A percentile compares a stretch with the other conserved stretches of the same genome.
Evolutionary conservation across 2,329 filamentous ascomycete genomes (phyloP).

Genomic region (Fusarium musae): DNA sequence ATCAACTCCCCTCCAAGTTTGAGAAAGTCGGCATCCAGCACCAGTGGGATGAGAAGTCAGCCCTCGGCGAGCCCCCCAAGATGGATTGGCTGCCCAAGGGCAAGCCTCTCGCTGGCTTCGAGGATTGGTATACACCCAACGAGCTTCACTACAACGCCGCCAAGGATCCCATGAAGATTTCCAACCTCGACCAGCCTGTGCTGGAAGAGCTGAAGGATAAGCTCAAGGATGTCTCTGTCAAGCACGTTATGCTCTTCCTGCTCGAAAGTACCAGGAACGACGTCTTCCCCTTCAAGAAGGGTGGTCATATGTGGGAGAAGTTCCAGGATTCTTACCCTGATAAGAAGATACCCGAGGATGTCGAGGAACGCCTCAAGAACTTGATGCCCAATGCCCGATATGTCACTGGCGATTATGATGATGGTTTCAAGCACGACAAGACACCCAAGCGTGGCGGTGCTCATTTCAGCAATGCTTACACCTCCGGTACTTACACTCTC

Average conservation of each 20-base stretch:
- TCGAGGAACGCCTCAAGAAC: conserved; percentile 40
- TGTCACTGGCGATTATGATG: conserved; percentile 51
- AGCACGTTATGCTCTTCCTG: conserved; percentile 56
- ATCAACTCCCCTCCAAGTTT: conserved; percentile 39
- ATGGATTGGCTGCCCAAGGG: conserved; percentile 42
- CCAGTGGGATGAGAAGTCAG: conserved; percentile 43
- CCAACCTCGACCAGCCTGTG: conserved; percentile 51
- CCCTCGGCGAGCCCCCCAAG: conserved; percentile 38
- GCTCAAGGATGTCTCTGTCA: conserved; percentile 50
- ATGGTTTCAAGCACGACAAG: conserved; percentile 46
- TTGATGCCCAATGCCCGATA: conserved; percentile 49
- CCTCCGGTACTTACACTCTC: conserved; percentile 56
- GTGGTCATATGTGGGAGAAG: conserved; percentile 51
- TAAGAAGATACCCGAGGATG: conserved; percentile 47
- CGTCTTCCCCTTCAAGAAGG: conserved; percentile 57
- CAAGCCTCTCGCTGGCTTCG: conserved; percentile 40
- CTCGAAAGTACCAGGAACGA: conserved; percentile 59
- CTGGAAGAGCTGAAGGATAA: conserved; percentile 41
- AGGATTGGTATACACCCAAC: conserved; percentile 44
- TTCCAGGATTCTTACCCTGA: conserved; percentile 48
- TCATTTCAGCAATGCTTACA: conserved; percentile 54
- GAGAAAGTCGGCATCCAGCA: conserved; percentile 44
- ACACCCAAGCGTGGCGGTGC: conserved; percentile 51
- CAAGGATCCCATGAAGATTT: conserved; percentile 54
- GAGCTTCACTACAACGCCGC: conserved; percentile 50